Conservation (phyloP, 2,329 filamentous ascomycete species). For the Paecilomyces sp. region DNA sequence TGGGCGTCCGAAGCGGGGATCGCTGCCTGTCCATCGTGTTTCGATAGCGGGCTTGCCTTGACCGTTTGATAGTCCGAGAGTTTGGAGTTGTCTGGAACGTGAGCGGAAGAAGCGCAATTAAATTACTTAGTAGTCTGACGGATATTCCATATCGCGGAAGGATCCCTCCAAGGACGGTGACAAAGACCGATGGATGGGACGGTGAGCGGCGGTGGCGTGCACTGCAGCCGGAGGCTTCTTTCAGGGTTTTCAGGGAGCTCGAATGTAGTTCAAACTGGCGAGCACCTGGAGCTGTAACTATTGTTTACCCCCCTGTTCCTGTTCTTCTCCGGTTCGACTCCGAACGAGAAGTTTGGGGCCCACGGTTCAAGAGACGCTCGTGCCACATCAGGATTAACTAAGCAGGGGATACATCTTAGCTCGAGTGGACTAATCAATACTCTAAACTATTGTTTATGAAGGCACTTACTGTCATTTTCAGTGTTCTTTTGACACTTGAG, state of each 20-base stretch:
- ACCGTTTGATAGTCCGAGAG: background rate
- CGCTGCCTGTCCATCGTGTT: slow-evolving; percentile 28
- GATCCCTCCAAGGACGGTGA: background rate
- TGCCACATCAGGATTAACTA: background rate
- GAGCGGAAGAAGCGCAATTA: background rate
- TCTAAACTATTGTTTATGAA: background rate
- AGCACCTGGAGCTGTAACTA: background rate
- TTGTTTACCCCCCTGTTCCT: slow-evolving; percentile 3
- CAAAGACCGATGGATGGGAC: background rate
- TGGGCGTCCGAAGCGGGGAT: slow-evolving; percentile 20
- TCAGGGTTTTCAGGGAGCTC: background rate
- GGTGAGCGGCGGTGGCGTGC: background rate
- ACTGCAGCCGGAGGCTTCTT: background rate
- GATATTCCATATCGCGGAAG: background rate
- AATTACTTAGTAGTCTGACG: background rate
- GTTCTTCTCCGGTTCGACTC: background rate
- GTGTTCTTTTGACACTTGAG: too few relatives aligned
- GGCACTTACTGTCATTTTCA: background rate
- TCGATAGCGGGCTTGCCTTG: background rate
- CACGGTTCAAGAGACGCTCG: background rate
- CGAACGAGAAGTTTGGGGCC: background rate
- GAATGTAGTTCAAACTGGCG: background rate
- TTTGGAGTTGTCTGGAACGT: background rate
- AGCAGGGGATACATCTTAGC: background rate
- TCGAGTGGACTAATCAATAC: background rate